Evolutionary conservation across 2,329 filamentous ascomycete genomes (phyloP).

Genomic region (Apiospora saccharicola): DNA sequence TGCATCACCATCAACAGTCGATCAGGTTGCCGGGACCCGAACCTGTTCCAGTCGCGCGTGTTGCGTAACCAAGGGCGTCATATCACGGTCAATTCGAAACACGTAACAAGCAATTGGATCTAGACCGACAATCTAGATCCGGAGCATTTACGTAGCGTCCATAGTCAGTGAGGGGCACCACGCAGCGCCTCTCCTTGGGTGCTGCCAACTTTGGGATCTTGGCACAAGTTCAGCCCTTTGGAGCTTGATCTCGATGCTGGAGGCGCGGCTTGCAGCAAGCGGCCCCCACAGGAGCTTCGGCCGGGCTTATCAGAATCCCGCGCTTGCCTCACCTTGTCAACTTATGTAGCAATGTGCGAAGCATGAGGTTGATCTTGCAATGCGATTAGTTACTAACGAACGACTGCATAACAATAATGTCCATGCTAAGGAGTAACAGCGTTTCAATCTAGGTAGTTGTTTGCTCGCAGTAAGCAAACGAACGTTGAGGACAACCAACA

Average conservation of each 20-base stretch:
- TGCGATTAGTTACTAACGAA: neutral
- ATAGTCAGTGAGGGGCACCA: no score
- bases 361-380: neutral
- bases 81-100: conserved; percentile 14
- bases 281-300: conserved; percentile 1
- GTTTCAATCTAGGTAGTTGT: neutral
- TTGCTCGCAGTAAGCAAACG: neutral
- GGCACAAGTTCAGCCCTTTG: conserved; percentile 16
- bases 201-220: conserved; percentile 12
- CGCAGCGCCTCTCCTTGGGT: neutral
- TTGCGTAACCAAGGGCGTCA: conserved; percentile 15
- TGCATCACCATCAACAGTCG: conserved; percentile 5
- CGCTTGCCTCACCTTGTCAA: neutral
- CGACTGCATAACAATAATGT: neutral
- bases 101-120: conserved; percentile 1
- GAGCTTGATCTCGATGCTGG: conserved; percentile 12
- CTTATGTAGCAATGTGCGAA: neutral
- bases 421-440: neutral
- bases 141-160: neutral
- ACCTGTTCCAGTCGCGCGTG: neutral
- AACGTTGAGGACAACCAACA: neutral
- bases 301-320: neutral
- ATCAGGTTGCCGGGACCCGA: neutral
- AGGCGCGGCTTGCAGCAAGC: neutral
- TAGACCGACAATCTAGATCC: conserved; percentile 7